Conservation (phyloP, 179 eudicot genomes). For the Heliamphora pulchella region DNA sequence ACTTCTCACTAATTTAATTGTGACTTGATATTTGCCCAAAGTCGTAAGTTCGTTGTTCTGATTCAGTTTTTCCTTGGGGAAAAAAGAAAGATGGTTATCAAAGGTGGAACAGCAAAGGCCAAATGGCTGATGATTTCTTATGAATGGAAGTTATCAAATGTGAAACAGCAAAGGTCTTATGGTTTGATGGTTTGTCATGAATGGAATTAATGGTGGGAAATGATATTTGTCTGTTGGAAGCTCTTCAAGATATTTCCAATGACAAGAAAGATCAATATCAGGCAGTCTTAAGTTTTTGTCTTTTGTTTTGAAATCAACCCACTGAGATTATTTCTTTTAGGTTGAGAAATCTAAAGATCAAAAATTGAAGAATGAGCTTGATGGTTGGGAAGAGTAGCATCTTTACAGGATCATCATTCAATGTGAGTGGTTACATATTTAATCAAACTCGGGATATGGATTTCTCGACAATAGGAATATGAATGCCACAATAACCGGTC, state of each 20-base stretch:
- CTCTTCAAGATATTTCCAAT: background rate
- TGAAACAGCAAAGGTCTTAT: background rate
- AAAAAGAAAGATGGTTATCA: background rate
- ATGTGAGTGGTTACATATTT: background rate
- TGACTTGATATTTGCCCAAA: background rate
- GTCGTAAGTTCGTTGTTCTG: too few species aligned
- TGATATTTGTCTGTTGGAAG: background rate
- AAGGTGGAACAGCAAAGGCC: background rate
- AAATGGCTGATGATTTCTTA: background rate
- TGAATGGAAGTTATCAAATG: background rate
- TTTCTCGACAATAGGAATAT: background rate
- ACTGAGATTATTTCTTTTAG: background rate
- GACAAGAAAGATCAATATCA: background rate
- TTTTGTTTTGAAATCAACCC: background rate
- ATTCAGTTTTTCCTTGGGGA: background rate
- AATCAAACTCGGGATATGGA: background rate
- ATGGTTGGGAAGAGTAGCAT: background rate
- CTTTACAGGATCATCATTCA: background rate
- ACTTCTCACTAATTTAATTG: background rate
- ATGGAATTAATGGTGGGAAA: background rate
- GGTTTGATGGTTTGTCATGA: background rate
- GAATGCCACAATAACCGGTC: background rate
- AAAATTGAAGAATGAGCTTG: background rate
- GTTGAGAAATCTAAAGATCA: background rate
- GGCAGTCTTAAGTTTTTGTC: background rate